Base-by-base conservation (phyloP, 2,329 filamentous ascomycete species). In the Neofusicoccum kwambonambiense region DNA sequence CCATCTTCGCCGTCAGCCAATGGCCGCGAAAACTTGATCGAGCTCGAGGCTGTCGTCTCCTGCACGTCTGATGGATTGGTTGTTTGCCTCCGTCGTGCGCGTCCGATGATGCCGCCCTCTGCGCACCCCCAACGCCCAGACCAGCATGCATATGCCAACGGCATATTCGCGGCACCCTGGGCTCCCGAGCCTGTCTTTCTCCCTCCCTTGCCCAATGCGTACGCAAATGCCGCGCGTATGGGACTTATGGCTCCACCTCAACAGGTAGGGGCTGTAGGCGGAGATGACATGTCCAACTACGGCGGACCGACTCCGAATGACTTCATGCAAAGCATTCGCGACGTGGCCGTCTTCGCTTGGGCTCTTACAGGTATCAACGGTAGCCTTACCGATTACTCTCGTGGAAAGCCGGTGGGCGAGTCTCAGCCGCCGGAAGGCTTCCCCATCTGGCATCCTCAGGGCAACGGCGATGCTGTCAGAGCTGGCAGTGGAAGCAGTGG, bases 311-410 rank as follows among this genome's bases (percentile, higher is more conserved):
- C 84, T 17, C 73, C 83, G 52, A 83, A 87, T 31, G 84, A 87
- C 62, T 87, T 95, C 70, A 92, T 95, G 90, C 83, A 85, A 63
- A 90, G 89, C 2, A 96, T 96, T 69, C 88, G 90, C 64, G 91
- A 95, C 62, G 90, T 93, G 54, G 91, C 90, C 1, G 90, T 95
- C n/a, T 95, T 96, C 74, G 91, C 91, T 9, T 96, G 91, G 91
- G 89, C 89, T 1, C 78, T 94, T 11, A 87, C 88, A 27, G 91
- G 91, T 22, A 93, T 93, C 79, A 94, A 95, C 74, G 89, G 89
- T 13, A 89, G 87, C 45, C 78, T 94, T 62, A 87, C 88, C 15
- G 82, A 85, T 3, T 90, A 89, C 70, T 82, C 86, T 51, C 82
- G 81, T 4, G 90, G 90, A 2, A 81, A 79, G 34, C 87, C 90